Conservation (phyloP, 2,329 filamentous ascomycete species). For the Thielaviopsis musarum region DNA sequence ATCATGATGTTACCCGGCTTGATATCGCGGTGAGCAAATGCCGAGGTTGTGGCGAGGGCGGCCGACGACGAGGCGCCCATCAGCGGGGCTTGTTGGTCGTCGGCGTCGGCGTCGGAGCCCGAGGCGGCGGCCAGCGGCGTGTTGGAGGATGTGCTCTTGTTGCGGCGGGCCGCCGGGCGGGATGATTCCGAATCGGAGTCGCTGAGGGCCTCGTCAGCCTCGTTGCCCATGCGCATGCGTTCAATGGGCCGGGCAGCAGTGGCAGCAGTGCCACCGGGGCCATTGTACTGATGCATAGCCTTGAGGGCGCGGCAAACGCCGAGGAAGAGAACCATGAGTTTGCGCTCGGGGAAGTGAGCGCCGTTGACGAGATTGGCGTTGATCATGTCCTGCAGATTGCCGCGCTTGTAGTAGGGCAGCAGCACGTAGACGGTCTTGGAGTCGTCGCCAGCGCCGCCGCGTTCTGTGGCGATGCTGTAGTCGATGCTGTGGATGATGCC, state of each 20-base stretch:
- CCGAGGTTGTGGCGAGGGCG: conserved; percentile 50
- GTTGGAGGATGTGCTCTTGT: background rate
- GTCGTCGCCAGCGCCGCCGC: conserved; percentile 40
- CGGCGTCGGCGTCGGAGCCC: conserved; percentile 44
- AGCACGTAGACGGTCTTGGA: conserved; percentile 94
- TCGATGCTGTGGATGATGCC: conserved; percentile 81
- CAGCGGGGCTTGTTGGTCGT: conserved; percentile 64
- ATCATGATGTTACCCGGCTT: conserved; percentile 99
- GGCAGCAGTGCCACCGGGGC: conserved; percentile 18
- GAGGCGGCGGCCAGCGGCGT: conserved; percentile 14
- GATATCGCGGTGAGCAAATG: conserved; percentile 91
- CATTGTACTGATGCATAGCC: conserved; percentile 79
- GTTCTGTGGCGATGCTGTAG: conserved; percentile 63
- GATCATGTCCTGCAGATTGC: conserved; percentile 95
- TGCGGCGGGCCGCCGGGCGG: background rate
- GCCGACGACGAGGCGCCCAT: conserved; percentile 66
- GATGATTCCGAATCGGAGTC: conserved; percentile 9
- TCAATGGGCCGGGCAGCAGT: conserved; percentile 22
- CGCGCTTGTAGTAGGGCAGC: conserved; percentile 83
- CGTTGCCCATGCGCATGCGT: conserved; percentile 35
- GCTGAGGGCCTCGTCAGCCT: conserved; percentile 23
- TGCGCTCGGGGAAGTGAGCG: conserved; percentile 70
- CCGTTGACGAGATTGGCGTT: conserved; percentile 97
- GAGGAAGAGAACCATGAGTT: conserved; percentile 77
- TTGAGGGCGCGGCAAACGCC: conserved; percentile 79